A percentile compares a stretch with the other conserved stretches of the same genome.
These are phyloP conservation scores for Hypoxylon sp. DNA, from an alignment of 2,329 filamentous ascomycete species.

Conservation along the genomic window DNA sequence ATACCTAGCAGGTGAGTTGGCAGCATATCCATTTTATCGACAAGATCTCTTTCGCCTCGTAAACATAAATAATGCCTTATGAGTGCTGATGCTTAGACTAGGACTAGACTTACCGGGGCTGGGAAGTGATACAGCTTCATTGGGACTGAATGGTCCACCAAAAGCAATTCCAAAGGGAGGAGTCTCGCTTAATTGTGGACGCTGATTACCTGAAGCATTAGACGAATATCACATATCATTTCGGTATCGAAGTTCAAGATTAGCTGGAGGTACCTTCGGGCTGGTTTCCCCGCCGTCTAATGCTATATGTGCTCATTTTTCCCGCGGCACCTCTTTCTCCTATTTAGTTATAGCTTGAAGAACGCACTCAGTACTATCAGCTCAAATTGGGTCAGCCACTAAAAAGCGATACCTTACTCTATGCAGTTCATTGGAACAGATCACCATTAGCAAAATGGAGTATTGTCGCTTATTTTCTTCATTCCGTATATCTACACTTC, in stretches of 20 bases:
- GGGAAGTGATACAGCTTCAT: neutral
- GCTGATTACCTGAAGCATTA: neutral
- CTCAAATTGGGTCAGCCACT: too few species aligned
- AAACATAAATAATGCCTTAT: neutral
- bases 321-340: too few species aligned
- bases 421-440: neutral
- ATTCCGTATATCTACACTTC: slow-evolving; percentile 38
- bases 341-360: too few species aligned
- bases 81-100: neutral
- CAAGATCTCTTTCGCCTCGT: too few species aligned
- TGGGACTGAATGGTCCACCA: neutral
- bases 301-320: neutral
- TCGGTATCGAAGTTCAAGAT: neutral
- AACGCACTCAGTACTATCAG: too few species aligned
- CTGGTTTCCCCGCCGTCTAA: neutral
- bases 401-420: too few species aligned
- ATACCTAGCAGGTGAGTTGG: too few species aligned
- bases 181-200: neutral
- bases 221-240: slow-evolving; percentile 7
- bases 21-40: too few species aligned
- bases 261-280: neutral
- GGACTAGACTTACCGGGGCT: neutral
- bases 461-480: slow-evolving; percentile 36
- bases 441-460: neutral
- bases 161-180: slow-evolving; percentile 6